Evolutionary conservation across 1,284 basidiomycete species (phyloP).

Genomic region (Farysia itapuensis): DNA sequence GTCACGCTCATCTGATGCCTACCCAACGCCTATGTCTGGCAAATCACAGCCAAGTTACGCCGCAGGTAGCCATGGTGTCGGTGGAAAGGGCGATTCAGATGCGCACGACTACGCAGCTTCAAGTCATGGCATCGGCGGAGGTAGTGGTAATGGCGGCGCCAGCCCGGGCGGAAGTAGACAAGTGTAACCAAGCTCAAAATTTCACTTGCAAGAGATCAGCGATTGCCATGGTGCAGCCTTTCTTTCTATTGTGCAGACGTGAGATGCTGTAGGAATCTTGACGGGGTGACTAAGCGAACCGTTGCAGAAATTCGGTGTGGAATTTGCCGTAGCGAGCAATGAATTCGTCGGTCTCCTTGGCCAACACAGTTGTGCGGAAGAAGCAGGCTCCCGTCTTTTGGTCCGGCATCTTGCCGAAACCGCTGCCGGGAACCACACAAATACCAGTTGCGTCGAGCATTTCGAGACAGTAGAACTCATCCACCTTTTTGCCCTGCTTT

Average conservation of each 20-base stretch:
- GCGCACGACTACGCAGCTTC: no score
- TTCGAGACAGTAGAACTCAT: constrained; percentile 54
- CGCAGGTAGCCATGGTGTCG: no score
- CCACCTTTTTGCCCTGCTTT: constrained; percentile 46
- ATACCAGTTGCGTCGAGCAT: constrained; percentile 57
- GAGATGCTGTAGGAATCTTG: background rate
- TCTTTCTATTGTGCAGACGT: background rate
- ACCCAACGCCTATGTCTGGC: no score
- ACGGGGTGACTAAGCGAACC: constrained; percentile 9
- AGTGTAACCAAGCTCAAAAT: no score
- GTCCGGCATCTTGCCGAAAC: constrained; percentile 51
- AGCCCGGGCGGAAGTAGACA: no score
- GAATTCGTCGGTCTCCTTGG: constrained; percentile 57
- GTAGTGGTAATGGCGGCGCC: no score
- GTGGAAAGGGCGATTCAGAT: no score
- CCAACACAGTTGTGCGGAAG: constrained; percentile 56
- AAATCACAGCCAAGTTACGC: no score
- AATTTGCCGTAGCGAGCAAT: constrained; percentile 53
- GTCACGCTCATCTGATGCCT: no score
- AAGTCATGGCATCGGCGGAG: no score
- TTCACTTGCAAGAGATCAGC: background rate
- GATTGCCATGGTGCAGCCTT: background rate
- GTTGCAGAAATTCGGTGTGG: constrained; percentile 46
- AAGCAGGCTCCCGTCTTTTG: constrained; percentile 37
- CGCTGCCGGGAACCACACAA: constrained; percentile 56